These are phyloP conservation scores for Komagataella pastoris DNA, from an alignment of 805 yeast genomes.

Conservation along the genomic window DNA sequence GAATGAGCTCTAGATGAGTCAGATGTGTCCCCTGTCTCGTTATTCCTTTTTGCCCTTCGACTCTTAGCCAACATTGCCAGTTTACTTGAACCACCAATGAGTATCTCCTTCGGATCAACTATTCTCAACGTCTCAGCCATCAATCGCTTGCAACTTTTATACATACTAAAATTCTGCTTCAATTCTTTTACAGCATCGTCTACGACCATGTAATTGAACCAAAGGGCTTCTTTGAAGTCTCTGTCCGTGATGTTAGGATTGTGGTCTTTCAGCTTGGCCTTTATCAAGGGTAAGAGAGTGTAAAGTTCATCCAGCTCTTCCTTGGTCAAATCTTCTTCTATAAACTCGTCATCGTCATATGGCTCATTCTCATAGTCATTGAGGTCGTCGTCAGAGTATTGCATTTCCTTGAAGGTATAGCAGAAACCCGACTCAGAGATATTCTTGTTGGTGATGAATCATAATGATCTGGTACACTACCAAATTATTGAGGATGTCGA, in stretches of 20 bases:
- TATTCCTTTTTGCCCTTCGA: conserved; percentile 9
- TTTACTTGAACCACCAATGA: conserved; percentile 16
- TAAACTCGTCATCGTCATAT: conserved; percentile 18
- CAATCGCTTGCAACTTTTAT: conserved; percentile 1
- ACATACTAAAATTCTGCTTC: conserved; percentile 17
- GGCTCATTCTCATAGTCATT: conserved; percentile 7
- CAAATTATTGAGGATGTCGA: background rate
- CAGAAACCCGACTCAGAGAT: background rate
- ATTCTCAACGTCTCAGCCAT: conserved; percentile 1
- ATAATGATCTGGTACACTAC: background rate
- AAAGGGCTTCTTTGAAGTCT: conserved; percentile 43
- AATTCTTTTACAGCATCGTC: conserved; percentile 37
- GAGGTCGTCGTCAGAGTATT: background rate
- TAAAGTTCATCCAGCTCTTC: conserved; percentile 30
- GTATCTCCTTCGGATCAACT: conserved; percentile 1
- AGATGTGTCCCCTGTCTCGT: background rate
- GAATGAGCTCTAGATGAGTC: background rate
- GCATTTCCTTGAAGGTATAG: background rate
- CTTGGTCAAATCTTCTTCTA: conserved; percentile 25
- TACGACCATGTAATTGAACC: conserved; percentile 43
- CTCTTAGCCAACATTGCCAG: conserved; percentile 34
- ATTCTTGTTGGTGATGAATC: background rate
- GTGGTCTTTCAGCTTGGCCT: conserved; percentile 21
- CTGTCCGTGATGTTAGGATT: conserved; percentile 30
- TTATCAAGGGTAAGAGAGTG: conserved; percentile 28